Percentiles rank a stretch among this genome's conserved stretches.
phyloP scores from a whole-genome alignment of 2,329 filamentous ascomycete genomes.

The Claviceps sp. region DNA sequence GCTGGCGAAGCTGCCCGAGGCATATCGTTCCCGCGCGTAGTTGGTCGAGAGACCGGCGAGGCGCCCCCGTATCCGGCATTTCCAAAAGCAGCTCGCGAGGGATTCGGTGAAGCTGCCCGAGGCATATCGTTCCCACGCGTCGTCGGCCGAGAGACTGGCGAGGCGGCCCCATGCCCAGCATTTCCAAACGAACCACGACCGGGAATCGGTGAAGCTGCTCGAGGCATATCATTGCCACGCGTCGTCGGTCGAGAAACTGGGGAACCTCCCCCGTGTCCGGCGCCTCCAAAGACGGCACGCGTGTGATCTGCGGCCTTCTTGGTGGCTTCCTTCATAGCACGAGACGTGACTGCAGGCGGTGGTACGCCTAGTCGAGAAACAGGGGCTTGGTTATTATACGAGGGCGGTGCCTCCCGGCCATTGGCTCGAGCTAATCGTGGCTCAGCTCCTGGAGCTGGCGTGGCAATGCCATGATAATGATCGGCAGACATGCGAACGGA shows the following conservation, averaged over 20 bases:
- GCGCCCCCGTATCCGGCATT: constrained; percentile 13
- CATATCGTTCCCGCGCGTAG: constrained; percentile 45
- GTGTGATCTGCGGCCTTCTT: constrained; percentile 79
- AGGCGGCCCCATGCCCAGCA: constrained; percentile 2
- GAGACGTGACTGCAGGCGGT: constrained; percentile 80
- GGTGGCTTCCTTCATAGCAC: constrained; percentile 90
- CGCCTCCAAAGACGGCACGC: constrained; percentile 54
- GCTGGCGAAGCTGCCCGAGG: constrained; percentile 54
- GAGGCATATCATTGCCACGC: constrained; percentile 43
- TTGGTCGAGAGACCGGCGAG: constrained; percentile 37
- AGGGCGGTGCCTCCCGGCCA: constrained; percentile 48
- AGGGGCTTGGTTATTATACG: constrained; percentile 55
- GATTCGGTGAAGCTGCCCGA: constrained; percentile 38
- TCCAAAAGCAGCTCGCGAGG: not conserved
- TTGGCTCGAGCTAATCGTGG: constrained; percentile 29
- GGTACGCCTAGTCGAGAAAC: constrained; percentile 76
- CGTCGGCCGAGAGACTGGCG: constrained; percentile 38
- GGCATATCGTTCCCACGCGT: constrained; percentile 48
- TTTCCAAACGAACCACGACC: constrained; percentile 28
- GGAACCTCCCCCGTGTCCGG: constrained; percentile 17
- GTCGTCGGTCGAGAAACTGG: constrained; percentile 44
- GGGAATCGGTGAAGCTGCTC: constrained; percentile 55
- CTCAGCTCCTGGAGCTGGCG: constrained; percentile 50
- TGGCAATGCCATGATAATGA: constrained; percentile 83
- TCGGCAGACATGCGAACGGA: constrained; percentile 85